Conservation (phyloP, 495 filamentous ascomycete genomes). For the Talaromyces proteolyticus region DNA sequence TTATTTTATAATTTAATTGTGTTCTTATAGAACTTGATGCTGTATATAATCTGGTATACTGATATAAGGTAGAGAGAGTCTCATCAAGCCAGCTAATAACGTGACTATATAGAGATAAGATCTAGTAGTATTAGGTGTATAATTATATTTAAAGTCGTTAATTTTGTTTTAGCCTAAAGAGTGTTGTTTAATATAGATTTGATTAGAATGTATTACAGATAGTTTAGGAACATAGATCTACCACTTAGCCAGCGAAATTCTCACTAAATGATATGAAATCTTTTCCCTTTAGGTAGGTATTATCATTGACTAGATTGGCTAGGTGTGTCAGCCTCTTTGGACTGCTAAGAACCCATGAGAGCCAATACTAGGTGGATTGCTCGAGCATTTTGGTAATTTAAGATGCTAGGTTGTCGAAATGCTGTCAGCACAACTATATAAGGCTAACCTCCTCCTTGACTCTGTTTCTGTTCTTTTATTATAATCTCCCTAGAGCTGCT, state of each 20-base stretch:
- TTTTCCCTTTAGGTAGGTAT: not conserved
- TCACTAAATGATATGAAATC: not conserved
- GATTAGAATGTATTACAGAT: not conserved
- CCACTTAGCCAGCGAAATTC: not conserved
- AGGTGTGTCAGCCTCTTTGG: not conserved
- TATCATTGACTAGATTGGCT: not conserved
- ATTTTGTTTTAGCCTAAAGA: not conserved
- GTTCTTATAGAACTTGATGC: too few relatives aligned
- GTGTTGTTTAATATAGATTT: not conserved
- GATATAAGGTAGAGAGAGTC: too few relatives aligned
- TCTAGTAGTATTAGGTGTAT: too few relatives aligned
- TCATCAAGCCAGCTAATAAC: too few relatives aligned
- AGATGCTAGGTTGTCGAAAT: not conserved
- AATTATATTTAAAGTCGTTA: too few relatives aligned
- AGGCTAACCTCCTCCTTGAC: not conserved
- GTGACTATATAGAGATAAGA: too few relatives aligned
- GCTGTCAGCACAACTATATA: not conserved
- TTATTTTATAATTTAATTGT: too few relatives aligned
- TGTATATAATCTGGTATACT: too few relatives aligned
- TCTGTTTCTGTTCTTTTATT: not conserved
- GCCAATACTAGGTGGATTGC: not conserved
- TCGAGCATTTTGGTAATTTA: not conserved
- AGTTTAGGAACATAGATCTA: not conserved
- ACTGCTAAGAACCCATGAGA: not conserved
- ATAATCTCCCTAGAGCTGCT: not conserved